Evolutionary conservation across 495 filamentous ascomycete species (phyloP).

Genomic region (Hypoxylon subgilvum): DNA sequence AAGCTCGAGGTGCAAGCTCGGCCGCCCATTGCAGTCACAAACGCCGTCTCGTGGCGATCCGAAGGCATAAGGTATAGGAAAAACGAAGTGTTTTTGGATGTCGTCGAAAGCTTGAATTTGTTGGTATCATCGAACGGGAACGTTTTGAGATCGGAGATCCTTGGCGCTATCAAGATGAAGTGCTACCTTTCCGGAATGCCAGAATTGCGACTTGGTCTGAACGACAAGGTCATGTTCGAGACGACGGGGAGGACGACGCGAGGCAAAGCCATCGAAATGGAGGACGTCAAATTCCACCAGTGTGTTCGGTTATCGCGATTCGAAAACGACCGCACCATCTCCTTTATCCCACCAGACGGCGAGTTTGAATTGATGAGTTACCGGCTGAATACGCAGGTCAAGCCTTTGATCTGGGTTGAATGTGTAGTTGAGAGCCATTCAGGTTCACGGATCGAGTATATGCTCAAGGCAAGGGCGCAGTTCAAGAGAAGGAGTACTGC

Average conservation of each 20-base stretch:
- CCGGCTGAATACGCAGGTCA: conserved; percentile 97
- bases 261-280: conserved; percentile 99
- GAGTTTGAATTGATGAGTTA: conserved; percentile 99
- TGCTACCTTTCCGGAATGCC: conserved; percentile 99
- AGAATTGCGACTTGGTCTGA: conserved; percentile 89
- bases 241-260: conserved; percentile 92
- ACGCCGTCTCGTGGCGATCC: conserved; percentile 96
- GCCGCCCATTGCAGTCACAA: conserved; percentile 99
- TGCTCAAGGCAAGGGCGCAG: conserved; percentile 97
- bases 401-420: conserved; percentile 98
- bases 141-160: conserved; percentile 94
- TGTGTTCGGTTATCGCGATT: conserved; percentile 95
- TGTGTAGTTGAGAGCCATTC: conserved; percentile 95
- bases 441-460: conserved; percentile 94
- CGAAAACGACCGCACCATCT: conserved; percentile 98
- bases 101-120: conserved; percentile 95
- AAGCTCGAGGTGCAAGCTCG: conserved; percentile 97
- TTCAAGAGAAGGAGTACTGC: conserved; percentile 98
- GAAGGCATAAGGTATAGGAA: conserved; percentile 99
- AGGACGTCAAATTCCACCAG: conserved; percentile 99
- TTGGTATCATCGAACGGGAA: conserved; percentile 94
- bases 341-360: conserved; percentile 97
- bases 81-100: conserved; percentile 98
- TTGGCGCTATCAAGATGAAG: conserved; percentile 99
- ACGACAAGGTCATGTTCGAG: conserved; percentile 99